Percentiles rank a stretch among this genome's conserved stretches.
phyloP scores from a whole-genome alignment of 108 stramenopile species.

The Cyclostephanos tholiformis region DNA sequence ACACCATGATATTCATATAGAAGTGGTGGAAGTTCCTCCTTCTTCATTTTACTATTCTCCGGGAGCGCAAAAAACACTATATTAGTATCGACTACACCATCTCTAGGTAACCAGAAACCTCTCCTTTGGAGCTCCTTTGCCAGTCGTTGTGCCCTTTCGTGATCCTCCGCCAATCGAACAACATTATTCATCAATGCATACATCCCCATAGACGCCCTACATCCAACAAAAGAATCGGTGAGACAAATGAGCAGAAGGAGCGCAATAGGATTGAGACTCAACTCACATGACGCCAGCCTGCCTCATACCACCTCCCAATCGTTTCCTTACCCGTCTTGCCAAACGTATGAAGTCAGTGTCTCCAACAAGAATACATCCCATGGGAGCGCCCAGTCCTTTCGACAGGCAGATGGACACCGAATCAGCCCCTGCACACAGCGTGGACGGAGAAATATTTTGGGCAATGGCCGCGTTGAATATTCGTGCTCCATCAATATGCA shows the following conservation, averaged over 20 bases:
- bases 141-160: conserved; percentile 64
- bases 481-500: conserved; percentile 94
- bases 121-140: conserved; percentile 53
- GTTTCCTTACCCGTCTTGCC: conserved; percentile 91
- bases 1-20: conserved; percentile 61
- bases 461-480: conserved; percentile 92
- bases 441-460: conserved; percentile 48
- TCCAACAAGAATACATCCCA: conserved; percentile 93
- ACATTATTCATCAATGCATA: conserved; percentile 86
- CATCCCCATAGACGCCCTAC: conserved; percentile 82
- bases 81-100: conserved; percentile 79
- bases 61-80: conserved; percentile 85
- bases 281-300: conserved; percentile 84
- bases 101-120: conserved; percentile 64
- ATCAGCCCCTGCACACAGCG: conserved; percentile 73
- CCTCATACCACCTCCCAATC: conserved; percentile 97
- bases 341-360: conserved; percentile 70
- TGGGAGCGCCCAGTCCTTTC: conserved; percentile 96
- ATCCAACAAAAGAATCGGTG: no score
- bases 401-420: conserved; percentile 93
- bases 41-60: conserved; percentile 44
- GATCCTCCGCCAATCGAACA: conserved; percentile 87
- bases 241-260: no score
- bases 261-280: no score
- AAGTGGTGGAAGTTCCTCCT: conserved; percentile 51